Percentiles rank a stretch among this genome's conserved stretches.
Conservation (phyloP, 805 yeast species). For the Diddensiella transvaalensis region DNA sequence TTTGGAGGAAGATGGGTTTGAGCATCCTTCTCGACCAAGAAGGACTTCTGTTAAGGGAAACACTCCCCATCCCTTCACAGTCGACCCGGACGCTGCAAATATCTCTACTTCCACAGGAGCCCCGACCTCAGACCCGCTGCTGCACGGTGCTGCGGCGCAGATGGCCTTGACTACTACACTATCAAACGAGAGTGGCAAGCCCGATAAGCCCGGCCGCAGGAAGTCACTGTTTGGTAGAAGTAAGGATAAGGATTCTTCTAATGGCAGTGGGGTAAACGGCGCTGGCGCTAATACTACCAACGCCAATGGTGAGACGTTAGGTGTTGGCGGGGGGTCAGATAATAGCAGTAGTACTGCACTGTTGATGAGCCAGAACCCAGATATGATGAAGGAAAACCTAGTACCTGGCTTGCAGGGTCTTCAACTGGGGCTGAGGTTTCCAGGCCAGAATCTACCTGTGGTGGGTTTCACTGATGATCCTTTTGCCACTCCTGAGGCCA, state of each 20-base stretch:
- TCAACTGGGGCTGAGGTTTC: constrained; percentile 37
- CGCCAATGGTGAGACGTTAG: background rate
- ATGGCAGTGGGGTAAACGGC: background rate
- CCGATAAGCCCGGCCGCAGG: constrained; percentile 3
- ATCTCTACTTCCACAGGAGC: constrained; percentile 14
- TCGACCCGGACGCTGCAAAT: constrained; percentile 25
- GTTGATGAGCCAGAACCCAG: background rate
- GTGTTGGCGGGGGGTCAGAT: background rate
- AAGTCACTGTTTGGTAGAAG: constrained; percentile 3
- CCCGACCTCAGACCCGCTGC: constrained; percentile 4
- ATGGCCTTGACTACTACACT: background rate
- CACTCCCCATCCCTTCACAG: constrained; percentile 34
- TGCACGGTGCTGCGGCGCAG: background rate
- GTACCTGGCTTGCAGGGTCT: constrained; percentile 31
- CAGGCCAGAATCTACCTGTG: constrained; percentile 43
- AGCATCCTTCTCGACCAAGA: constrained; percentile 25
- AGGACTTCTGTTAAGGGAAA: constrained; percentile 37
- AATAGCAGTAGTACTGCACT: background rate
- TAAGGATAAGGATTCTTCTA: constrained; percentile 1
- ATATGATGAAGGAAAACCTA: background rate
- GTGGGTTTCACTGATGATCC: constrained; percentile 44
- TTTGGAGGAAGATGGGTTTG: constrained; percentile 5
- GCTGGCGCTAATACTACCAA: background rate
- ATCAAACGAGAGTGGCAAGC: background rate
- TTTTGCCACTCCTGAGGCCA: constrained; percentile 55